Conservation (phyloP, 768 basidiomycete genomes). For the Mycena filopes region DNA sequence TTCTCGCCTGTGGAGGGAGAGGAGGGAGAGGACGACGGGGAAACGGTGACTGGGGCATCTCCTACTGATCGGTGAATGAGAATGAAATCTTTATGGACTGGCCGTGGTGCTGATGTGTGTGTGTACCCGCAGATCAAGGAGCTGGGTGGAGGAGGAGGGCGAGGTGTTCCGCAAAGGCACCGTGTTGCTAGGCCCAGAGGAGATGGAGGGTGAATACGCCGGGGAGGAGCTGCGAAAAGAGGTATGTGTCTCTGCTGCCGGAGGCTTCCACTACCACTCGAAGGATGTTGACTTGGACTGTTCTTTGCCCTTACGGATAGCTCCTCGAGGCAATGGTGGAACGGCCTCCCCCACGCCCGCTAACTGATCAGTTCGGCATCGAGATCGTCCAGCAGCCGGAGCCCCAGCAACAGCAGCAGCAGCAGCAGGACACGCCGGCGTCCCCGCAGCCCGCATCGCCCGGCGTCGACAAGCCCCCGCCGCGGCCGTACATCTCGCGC, state of each 20-base stretch:
- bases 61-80: constrained; percentile 62
- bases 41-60: constrained; percentile 38
- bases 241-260: constrained; percentile 50
- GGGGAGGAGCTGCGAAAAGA: constrained; percentile 90
- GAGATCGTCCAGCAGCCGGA: constrained; percentile 45
- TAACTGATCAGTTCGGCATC: constrained; percentile 69
- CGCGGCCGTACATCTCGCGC: constrained; percentile 71
- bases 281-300: constrained; percentile 11
- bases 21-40: constrained; percentile 42
- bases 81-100: background rate
- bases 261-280: background rate
- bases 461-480: constrained; percentile 53
- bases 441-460: constrained; percentile 23
- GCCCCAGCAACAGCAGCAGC: constrained; percentile 32
- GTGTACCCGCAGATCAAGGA: constrained; percentile 62
- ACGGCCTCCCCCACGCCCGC: constrained; percentile 79
- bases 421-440: constrained; percentile 39
- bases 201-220: constrained; percentile 90
- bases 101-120: constrained; percentile 12
- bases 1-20: constrained; percentile 42
- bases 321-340: constrained; percentile 89
- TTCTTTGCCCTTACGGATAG: constrained; percentile 47
- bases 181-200: constrained; percentile 81
- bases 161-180: constrained; percentile 95
- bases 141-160: constrained; percentile 93